Evolutionary conservation across 371 early-diverging fungal genomes (phyloP).

Genomic region (Amoeboradix gromovi): DNA sequence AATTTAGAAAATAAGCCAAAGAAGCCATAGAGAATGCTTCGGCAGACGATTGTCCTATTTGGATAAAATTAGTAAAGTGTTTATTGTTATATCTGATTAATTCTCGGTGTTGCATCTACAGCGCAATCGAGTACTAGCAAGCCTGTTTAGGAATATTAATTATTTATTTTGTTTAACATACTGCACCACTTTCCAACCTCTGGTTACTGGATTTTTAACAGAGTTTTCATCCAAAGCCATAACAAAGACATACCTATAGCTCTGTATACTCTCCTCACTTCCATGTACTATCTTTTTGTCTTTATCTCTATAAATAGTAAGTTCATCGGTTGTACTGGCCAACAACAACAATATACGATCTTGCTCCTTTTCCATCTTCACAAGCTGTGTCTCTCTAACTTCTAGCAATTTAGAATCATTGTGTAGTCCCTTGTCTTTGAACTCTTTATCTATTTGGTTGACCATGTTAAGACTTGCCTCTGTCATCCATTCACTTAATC

Average conservation of each 20-base stretch:
- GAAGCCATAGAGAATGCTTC: no score
- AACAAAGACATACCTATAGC: background rate
- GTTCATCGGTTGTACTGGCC: background rate
- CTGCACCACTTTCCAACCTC: background rate
- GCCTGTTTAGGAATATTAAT: no score
- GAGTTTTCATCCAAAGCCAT: background rate
- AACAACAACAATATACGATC: background rate
- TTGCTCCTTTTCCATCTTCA: background rate
- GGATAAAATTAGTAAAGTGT: no score
- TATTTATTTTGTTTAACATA: background rate
- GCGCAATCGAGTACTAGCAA: no score
- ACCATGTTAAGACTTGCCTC: background rate
- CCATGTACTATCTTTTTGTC: background rate
- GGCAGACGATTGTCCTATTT: no score
- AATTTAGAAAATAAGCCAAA: no score
- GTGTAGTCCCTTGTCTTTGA: background rate
- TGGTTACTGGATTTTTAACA: background rate
- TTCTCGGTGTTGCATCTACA: no score
- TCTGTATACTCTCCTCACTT: background rate
- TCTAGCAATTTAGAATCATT: background rate
- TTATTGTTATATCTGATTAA: no score
- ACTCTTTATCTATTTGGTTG: background rate
- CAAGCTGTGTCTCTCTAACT: background rate
- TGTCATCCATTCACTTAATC: background rate
- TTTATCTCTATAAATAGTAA: background rate